A percentile compares a stretch with the other conserved stretches of the same genome.
These are phyloP conservation scores for Auricularia cornea DNA, from an alignment of 768 basidiomycete species.

Conservation along the genomic window DNA sequence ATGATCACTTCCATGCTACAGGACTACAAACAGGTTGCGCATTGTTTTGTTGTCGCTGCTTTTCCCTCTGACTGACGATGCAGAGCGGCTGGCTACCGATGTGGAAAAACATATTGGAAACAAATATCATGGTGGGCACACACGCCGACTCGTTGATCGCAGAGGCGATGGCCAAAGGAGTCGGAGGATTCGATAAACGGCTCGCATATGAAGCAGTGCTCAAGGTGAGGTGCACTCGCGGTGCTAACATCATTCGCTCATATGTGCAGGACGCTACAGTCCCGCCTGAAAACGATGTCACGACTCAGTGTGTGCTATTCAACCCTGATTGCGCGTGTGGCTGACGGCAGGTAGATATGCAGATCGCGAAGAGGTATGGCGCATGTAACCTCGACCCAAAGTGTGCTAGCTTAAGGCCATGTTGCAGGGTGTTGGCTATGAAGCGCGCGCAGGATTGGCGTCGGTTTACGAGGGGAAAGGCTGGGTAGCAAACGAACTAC, in stretches of 20 bases:
- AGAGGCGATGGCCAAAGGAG: conserved; percentile 59
- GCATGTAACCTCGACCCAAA: not conserved
- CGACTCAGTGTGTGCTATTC: conserved; percentile 33
- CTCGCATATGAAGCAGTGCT: conserved; percentile 66
- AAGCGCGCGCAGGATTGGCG: conserved; percentile 70
- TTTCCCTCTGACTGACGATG: not conserved
- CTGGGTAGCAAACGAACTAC: conserved; percentile 72
- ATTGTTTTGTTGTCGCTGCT: not conserved
- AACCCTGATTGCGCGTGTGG: not conserved
- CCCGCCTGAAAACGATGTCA: conserved; percentile 48
- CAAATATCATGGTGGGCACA: conserved; percentile 81
- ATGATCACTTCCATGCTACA: conserved; percentile 77
- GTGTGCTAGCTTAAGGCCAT: not conserved
- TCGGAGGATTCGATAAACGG: conserved; percentile 52
- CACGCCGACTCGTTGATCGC: conserved; percentile 74
- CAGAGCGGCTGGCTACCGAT: conserved; percentile 78
- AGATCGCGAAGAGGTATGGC: conserved; percentile 59
- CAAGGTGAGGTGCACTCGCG: conserved; percentile 46
- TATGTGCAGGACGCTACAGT: not conserved
- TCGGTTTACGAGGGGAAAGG: conserved; percentile 59
- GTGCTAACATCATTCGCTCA: conserved; percentile 12
- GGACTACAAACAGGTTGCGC: conserved; percentile 56
- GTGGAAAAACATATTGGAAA: conserved; percentile 87
- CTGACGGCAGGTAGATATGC: conserved; percentile 38
- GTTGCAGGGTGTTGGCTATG: conserved; percentile 59